Evolutionary conservation across 495 filamentous ascomycete genomes (phyloP), one percentile per base, ranked within the genome.

Genomic region (Hypomontagnella submonticulosa): DNA sequence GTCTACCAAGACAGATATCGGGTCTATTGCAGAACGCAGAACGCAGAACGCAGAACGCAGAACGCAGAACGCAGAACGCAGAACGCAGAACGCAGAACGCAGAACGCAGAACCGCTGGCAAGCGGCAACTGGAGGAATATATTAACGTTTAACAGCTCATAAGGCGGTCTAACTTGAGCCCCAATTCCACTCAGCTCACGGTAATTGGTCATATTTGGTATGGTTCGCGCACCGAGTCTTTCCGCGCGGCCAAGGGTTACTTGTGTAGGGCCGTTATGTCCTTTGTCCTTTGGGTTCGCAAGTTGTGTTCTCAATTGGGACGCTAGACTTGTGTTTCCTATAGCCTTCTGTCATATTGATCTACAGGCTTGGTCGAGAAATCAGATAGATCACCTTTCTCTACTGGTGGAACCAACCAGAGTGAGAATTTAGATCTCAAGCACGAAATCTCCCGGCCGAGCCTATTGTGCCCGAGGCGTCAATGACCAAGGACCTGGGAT

Each of bases 301-400:
- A 20, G 7, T 37, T 67, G 46, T 53, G 36, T 50, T 50, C 58
- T 51, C 36, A 42, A 62, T 57, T 53, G 46, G 49, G 52, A 67
- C 47, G 16, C 53, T 62, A 44, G 58, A 38, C 37, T 58, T 61
- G 66, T 69, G 51, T 57, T 47, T 48, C 65, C 65, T 50, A 38
- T 30, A 40, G 15, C 16, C 19, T 49, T 55, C 60, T 63, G 56
- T 69, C 66, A 54, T 52, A 63, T 61, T 46, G 60, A 69, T 63
- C 60, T 69, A 55, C 66, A 63, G 41, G 32, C 23, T 63, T 53
- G 66, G 41, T 63, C 66, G 56, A 16, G 36, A 63, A 67, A 63
- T 51, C 7, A 60, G 54, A 69, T 57, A 59, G 43, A 56, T 63
- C 66, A 56, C 56, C 43, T 57, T 36, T 12, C n/a, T 20, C 18